These are phyloP conservation scores for Linanthus parryae DNA, from an alignment of 148 eudicot genomes.

Conservation along the genomic window DNA sequence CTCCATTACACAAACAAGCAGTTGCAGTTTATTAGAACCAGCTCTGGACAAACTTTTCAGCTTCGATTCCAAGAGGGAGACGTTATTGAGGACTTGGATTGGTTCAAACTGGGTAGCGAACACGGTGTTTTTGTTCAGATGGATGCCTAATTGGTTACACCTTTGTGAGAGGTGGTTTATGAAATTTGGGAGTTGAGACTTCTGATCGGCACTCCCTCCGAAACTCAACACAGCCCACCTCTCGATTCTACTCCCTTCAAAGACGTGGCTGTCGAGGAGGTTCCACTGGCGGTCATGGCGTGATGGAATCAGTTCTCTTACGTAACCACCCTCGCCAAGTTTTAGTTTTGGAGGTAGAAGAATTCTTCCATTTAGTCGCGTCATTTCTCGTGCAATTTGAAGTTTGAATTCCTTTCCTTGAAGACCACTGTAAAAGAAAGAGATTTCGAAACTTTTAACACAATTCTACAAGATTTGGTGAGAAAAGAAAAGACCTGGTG, in stretches of 20 bases:
- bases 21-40: conserved; percentile 59
- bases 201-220: conserved; percentile 66
- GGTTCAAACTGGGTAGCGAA: conserved; percentile 66
- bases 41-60: conserved; percentile 49
- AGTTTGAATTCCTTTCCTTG: conserved; percentile 73
- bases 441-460: background rate
- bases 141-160: conserved; percentile 80
- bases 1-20: conserved; percentile 85
- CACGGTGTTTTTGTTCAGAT: conserved; percentile 46
- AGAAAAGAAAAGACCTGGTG: too few species aligned
- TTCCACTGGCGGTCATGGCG: conserved; percentile 88
- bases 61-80: conserved; percentile 51
- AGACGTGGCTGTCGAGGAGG: conserved; percentile 75
- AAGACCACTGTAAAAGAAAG: conserved; percentile 42
- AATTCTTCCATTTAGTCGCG: conserved; percentile 67
- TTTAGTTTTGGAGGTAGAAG: conserved; percentile 87
- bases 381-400: conserved; percentile 69
- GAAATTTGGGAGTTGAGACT: conserved; percentile 57
- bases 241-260: conserved; percentile 67
- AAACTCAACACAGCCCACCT: conserved; percentile 84
- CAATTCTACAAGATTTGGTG: background rate
- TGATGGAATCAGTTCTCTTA: conserved; percentile 53
- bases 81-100: conserved; percentile 69
- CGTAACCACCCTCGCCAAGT: conserved; percentile 64
- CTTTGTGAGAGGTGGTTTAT: conserved; percentile 59